Evolutionary conservation across 345 rosid species (phyloP), one percentile per base, ranked within the genome.

Genomic region (Salix exigua): DNA sequence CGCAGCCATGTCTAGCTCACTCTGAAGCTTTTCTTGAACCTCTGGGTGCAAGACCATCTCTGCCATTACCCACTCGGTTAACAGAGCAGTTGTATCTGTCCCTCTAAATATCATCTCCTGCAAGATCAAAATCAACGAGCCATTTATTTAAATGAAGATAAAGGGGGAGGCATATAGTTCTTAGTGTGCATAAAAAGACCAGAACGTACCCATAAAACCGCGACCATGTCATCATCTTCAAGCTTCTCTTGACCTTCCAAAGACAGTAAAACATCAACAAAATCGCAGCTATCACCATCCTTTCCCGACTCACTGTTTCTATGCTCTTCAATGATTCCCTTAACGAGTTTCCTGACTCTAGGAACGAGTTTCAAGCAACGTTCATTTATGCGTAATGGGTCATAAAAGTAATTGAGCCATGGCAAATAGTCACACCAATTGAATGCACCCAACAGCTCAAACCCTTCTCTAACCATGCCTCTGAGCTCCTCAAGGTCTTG

Each of bases 61-160:
- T 3, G 98, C 94, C 88, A 94, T 85, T 35, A 87, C 79, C 98
- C 98, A 94, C 91, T 94, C 98, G 3, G 96, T 92, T n/a, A 94
- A 26, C 67, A 94, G 76, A 17, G 98, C 96, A 17, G 94, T 87
- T 46, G 98, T 92, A 75, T 94, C 98, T 18, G 97, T 94, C 28
- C 98, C 98, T 79, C 98, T 82, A 58, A 94, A 94, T 3, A 92
- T 89, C 98, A 94, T 94, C 74, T 94, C 98, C 97, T 94, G 83
- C 55, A 42, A 48, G 6, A 58, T 14, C 16, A 4, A 74, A 48
- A 18, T 30, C 70, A 55, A n/a, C 31, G 40, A 73, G 53, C 67
- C 7, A 0, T 62, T 21, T 11, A 26, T 62, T 21, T 62, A 5
- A 4, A 62, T 6, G 2, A 11, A 4, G 2, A 7, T 26, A 0